phyloP scores from a whole-genome alignment of 2,329 filamentous ascomycete genomes.

The Ambrosiella beaveri region DNA sequence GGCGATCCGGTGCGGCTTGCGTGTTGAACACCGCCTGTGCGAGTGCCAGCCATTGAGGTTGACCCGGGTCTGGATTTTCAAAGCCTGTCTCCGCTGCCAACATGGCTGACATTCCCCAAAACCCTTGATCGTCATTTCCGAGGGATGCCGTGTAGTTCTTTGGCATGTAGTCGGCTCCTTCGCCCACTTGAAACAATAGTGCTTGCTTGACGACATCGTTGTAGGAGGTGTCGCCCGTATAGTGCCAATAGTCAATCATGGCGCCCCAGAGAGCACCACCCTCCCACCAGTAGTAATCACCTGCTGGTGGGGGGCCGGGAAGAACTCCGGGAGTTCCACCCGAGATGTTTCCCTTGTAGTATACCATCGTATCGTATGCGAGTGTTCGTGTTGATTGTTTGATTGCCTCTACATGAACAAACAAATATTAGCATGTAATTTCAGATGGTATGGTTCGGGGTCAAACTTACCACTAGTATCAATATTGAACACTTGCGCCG shows the following conservation, averaged over 20 bases:
- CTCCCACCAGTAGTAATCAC: conserved; percentile 61
- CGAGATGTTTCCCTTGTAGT: conserved; percentile 33
- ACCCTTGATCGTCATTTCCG: conserved; percentile 55
- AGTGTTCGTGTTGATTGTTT: conserved; percentile 28
- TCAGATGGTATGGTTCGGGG: neutral
- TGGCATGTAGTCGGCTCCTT: conserved; percentile 41
- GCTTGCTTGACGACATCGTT: conserved; percentile 40
- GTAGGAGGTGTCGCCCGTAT: conserved; percentile 46
- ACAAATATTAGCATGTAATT: neutral
- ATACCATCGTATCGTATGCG: conserved; percentile 32
- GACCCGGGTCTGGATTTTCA: conserved; percentile 34
- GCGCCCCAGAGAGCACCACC: conserved; percentile 51
- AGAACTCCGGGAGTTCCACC: conserved; percentile 39
- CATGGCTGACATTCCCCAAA: conserved; percentile 54
- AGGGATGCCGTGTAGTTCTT: conserved; percentile 38
- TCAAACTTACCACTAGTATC: conserved; percentile 1
- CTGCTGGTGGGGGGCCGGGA: conserved; percentile 34
- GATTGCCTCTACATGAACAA: conserved; percentile 25
- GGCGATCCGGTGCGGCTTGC: conserved; percentile 41
- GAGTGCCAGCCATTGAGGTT: conserved; percentile 45
- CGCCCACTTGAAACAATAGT: conserved; percentile 41
- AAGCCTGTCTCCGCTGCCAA: conserved; percentile 48
- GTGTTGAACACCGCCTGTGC: conserved; percentile 55
- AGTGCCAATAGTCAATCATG: conserved; percentile 52
- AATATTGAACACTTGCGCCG: conserved; percentile 5